These are phyloP conservation scores for Ustilago loliicola DNA, from an alignment of 1,284 basidiomycete species.

Conservation along the genomic window DNA sequence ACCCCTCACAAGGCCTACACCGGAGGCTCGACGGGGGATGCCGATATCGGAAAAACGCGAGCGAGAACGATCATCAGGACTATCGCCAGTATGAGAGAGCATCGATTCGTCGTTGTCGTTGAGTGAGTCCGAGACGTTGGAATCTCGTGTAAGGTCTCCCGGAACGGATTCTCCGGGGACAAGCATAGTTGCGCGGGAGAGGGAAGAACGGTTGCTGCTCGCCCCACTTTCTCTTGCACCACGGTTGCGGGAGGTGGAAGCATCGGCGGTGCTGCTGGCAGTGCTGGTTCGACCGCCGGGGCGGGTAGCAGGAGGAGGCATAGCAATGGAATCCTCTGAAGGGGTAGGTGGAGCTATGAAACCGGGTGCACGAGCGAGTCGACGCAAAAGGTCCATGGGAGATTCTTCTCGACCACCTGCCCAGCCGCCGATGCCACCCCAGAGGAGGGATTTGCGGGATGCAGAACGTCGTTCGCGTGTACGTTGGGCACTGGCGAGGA, in stretches of 20 bases:
- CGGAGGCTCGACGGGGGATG: conserved; percentile 39
- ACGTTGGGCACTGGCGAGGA: conserved; percentile 46
- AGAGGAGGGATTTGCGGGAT: conserved; percentile 40
- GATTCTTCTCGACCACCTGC: conserved; percentile 53
- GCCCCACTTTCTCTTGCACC: conserved; percentile 29
- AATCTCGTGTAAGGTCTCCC: conserved; percentile 52
- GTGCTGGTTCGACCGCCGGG: conserved; percentile 23
- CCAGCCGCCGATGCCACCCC: conserved; percentile 55
- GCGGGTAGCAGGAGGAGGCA: conserved; percentile 37
- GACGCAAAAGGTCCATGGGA: conserved; percentile 51
- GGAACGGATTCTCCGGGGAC: conserved; percentile 49
- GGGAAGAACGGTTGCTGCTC: conserved; percentile 25
- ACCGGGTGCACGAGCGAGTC: conserved; percentile 47
- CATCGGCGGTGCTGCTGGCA: conserved; percentile 22
- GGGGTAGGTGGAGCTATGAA: conserved; percentile 49
- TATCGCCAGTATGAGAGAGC: conserved; percentile 19
- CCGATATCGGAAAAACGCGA: conserved; percentile 45
- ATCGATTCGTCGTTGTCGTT: conserved; percentile 7
- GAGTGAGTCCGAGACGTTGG: conserved; percentile 36
- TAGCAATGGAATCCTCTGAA: conserved; percentile 38
- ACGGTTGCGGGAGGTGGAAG: conserved; percentile 19
- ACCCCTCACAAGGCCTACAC: conserved; percentile 30
- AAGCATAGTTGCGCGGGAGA: conserved; percentile 39
- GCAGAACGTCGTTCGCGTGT: conserved; percentile 31
- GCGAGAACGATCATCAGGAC: conserved; percentile 21